Conservation (phyloP, 1,284 basidiomycete genomes). For the Porodaedalea pini region DNA sequence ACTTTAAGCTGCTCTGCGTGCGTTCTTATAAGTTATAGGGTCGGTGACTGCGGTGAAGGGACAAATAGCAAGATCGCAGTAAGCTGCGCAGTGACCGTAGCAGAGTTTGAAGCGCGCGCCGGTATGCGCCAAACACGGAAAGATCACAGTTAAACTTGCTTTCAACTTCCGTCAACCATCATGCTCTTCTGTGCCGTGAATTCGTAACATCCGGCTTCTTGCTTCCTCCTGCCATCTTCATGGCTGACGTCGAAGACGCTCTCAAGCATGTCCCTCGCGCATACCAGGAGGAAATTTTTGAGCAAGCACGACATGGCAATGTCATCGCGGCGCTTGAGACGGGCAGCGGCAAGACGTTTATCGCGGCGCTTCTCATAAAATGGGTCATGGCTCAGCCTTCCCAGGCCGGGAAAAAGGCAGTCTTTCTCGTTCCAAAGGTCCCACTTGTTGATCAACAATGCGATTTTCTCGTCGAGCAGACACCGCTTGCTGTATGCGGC, state of each 20-base stretch:
- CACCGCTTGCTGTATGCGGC: conserved; percentile 59
- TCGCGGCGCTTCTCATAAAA: conserved; percentile 73
- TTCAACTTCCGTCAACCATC: not conserved
- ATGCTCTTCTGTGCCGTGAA: not conserved
- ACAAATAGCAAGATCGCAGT: conserved; percentile 9
- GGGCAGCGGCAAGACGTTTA: conserved; percentile 80
- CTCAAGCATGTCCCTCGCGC: conserved; percentile 43
- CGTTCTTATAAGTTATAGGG: conserved; percentile 26
- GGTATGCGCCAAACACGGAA: not conserved
- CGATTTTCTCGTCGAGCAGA: conserved; percentile 61
- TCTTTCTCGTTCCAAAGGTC: conserved; percentile 81
- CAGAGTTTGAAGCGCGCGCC: not conserved
- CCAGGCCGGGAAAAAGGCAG: conserved; percentile 48
- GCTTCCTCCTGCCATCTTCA: not conserved
- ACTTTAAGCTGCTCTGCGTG: not conserved
- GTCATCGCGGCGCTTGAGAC: conserved; percentile 77
- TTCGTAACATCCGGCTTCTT: not conserved
- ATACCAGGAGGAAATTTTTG: conserved; percentile 74
- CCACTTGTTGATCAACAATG: conserved; percentile 80
- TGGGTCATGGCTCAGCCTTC: conserved; percentile 57
- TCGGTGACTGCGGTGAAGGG: not conserved
- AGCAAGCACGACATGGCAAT: conserved; percentile 64
- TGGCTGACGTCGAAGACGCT: conserved; percentile 11
- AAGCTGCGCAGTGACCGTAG: conserved; percentile 11
- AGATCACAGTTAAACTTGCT: not conserved